A percentile compares a stretch with the other conserved stretches of the same genome.
Conservation (phyloP, 495 filamentous ascomycete species). For the Penicillium lagena region DNA sequence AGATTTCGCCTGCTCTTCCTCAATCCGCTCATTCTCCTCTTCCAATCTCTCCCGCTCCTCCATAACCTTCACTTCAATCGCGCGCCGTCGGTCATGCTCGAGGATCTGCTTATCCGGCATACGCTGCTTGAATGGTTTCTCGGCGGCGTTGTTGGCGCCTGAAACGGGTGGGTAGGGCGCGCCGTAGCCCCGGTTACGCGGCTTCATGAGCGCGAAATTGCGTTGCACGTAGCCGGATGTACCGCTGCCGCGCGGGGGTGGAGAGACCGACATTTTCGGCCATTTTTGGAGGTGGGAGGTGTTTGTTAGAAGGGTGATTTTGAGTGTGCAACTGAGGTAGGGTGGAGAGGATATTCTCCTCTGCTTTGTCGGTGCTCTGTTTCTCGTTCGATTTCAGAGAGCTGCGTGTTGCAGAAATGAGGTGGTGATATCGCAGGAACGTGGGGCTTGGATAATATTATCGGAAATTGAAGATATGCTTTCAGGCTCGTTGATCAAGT, state of each 20-base stretch:
- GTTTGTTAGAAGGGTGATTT: neutral
- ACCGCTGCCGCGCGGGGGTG: constrained; percentile 89
- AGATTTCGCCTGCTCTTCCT: constrained; percentile 15
- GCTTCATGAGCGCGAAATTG: constrained; percentile 81
- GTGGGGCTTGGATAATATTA: no score
- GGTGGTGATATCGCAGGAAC: no score
- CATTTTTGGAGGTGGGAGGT: constrained; percentile 44
- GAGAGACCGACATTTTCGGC: constrained; percentile 96
- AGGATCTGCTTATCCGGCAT: constrained; percentile 87
- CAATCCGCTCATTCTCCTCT: constrained; percentile 60
- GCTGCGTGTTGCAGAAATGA: no score
- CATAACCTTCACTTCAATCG: constrained; percentile 87
- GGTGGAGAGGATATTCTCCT: neutral
- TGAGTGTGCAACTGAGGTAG: neutral
- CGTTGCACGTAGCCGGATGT: constrained; percentile 97
- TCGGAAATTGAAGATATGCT: no score
- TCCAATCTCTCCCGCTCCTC: constrained; percentile 85
- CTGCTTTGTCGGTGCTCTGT: no score
- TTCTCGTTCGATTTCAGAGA: no score
- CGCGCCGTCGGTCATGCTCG: constrained; percentile 83
- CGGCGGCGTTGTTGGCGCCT: constrained; percentile 28
- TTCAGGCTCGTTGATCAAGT: no score
- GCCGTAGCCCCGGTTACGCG: constrained; percentile 51
- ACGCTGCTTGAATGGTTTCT: constrained; percentile 68
- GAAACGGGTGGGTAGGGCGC: constrained; percentile 47